Percentiles rank a stretch among this genome's conserved stretches.
These are phyloP conservation scores for Strobilomyces echinocephalus DNA, from an alignment of 768 basidiomycete species.

Conservation along the genomic window DNA sequence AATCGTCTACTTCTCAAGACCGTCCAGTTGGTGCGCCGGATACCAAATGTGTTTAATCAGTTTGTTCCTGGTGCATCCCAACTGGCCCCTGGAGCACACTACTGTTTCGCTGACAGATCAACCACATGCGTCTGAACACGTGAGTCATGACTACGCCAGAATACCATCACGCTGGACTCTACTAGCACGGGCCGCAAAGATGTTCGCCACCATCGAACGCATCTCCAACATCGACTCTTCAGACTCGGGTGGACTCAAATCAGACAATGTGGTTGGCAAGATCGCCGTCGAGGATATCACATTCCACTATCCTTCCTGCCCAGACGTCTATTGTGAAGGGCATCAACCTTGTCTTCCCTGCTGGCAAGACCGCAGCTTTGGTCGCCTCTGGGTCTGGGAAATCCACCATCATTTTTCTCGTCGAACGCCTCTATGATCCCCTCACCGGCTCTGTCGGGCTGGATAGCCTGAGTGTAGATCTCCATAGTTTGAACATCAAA, in stretches of 20 bases:
- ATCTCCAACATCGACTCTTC: constrained; percentile 83
- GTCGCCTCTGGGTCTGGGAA: constrained; percentile 80
- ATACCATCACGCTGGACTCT: too few species aligned
- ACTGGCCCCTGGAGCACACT: too few species aligned
- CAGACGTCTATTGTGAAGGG: constrained; percentile 78
- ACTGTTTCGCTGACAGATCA: too few species aligned
- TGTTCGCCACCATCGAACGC: constrained; percentile 84
- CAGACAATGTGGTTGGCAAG: constrained; percentile 60
- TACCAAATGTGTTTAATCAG: too few species aligned
- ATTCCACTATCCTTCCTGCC: constrained; percentile 87
- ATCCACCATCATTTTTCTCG: constrained; percentile 69
- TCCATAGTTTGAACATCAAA: constrained; percentile 73
- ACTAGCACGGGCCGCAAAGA: constrained; percentile 83
- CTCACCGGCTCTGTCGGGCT: constrained; percentile 54
- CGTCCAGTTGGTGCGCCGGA: too few species aligned
- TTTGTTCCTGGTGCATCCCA: too few species aligned
- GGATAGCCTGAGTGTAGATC: constrained; percentile 68
- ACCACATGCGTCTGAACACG: too few species aligned
- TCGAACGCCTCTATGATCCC: constrained; percentile 90
- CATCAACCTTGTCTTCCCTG: constrained; percentile 59
- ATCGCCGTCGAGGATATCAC: constrained; percentile 68
- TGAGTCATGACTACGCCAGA: too few species aligned
- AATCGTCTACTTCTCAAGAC: too few species aligned
- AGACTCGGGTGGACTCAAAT: constrained; percentile 60
- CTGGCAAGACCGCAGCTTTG: constrained; percentile 73